Evolutionary conservation across 495 filamentous ascomycete species (phyloP).

Genomic region (Cetradonia linearis): DNA sequence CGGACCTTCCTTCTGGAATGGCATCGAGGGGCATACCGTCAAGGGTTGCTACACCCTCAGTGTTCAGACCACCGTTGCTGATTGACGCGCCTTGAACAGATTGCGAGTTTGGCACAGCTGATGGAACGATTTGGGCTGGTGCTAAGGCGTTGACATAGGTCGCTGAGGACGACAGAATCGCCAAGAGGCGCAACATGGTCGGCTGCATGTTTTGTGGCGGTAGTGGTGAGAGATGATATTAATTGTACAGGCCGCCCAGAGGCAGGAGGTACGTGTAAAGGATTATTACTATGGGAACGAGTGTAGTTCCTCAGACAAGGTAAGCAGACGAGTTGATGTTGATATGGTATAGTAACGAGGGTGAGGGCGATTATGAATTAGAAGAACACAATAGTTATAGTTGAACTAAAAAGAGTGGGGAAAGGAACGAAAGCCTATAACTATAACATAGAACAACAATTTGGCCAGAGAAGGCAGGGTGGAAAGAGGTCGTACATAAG

Average conservation of each 20-base stretch:
- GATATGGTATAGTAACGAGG: no score
- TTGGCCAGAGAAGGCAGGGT: background rate
- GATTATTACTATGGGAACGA: background rate
- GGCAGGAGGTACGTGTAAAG: constrained; percentile 5
- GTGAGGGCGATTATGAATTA: constrained; percentile 6
- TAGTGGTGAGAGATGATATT: background rate
- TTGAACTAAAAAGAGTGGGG: constrained; percentile 5
- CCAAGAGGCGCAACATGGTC: constrained; percentile 4
- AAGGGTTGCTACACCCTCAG: constrained; percentile 15
- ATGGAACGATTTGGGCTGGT: background rate
- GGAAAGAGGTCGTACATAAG: background rate
- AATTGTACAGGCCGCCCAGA: background rate
- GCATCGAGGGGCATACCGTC: constrained; percentile 18
- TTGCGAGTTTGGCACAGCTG: background rate
- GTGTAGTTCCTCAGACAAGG: background rate
- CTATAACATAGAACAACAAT: background rate
- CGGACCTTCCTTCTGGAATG: constrained; percentile 18
- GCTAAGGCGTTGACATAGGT: constrained; percentile 1
- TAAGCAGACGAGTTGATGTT: background rate
- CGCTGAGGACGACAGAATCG: background rate
- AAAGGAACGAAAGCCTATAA: background rate
- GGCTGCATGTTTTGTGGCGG: background rate
- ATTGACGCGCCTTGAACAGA: constrained; percentile 4
- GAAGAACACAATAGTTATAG: background rate
- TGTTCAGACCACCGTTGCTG: constrained; percentile 4